Base-by-base conservation (phyloP, 2,329 filamentous ascomycete genomes). In the Incumbomyces delicatus region DNA sequence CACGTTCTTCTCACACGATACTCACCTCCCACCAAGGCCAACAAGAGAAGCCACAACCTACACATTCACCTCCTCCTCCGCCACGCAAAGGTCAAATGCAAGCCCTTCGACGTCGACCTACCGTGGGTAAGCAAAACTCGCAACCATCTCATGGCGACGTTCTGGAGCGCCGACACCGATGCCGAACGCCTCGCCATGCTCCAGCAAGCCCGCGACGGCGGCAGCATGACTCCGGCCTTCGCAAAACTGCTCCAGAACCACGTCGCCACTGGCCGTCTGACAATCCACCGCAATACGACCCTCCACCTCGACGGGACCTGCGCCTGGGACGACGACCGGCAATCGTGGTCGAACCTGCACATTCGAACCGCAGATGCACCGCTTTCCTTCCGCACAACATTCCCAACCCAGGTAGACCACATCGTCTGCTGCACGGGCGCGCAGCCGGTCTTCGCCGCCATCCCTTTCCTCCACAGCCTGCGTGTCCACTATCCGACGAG, bases 111-210 rank as follows among this genome's bases (percentile, higher is more conserved):
- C 56, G 74, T 90, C 18, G 77, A 81, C 47, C 71, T 90, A 1
- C 74, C 77, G 40, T 92, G 86, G 86, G 83, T 90, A 63, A 83
- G 82, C 8, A 90, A 90, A 60, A 90, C 85, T 62, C 80, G 81
- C 47, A 90, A 90, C 60, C 76, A 79, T 45, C 79, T 85, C 54
- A 84, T 89, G 60, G 81, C 85, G 1, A 73, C 74, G 0, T 92
- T 89, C 62, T 89, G 84, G 82, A 78, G 77, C 6, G 83, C 83
- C 2, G 83, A 88, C 55, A 77, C 76, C 5, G 81, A 87, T 50
- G 74, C 79, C 57, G 76, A 89, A 62, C 74, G 84, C 2, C 71
- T 81, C 27, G 71, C 79, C 31, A 83, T 85, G 63, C 73, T 85
- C 51, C 71, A 73, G 52, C 64, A 70, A 37, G 85, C 85, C 0